Base-by-base conservation (phyloP, 805 yeast genomes). In the Candida silvicultrix region DNA sequence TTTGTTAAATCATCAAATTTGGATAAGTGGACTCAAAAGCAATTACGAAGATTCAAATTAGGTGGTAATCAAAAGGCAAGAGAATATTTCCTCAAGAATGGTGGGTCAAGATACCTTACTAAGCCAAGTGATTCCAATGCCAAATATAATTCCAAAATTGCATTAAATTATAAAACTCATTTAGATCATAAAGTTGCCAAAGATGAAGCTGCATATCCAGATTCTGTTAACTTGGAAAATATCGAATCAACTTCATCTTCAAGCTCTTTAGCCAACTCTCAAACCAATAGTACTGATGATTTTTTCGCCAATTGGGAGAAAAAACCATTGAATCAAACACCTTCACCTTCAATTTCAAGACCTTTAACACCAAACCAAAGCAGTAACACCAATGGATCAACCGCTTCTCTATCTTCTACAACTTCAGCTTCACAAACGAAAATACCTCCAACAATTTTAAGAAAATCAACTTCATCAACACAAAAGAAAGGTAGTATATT, bases 21-120 rank as follows among this genome's bases (percentile, higher is more conserved):
- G 70, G 99, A 94, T 67, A 86, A 89, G 64, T 94, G 99, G 99
- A 83, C 90, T 38, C 77, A 89, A 58, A 81, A 79, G 59, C 96
- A 94, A 66, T 74, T 94, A 62, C 80, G 99, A 58, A 80, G 88
- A 63, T 89, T 94, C 79, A 89, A 90, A 63, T 81, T 86, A 49
- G 98, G 98, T 53, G 99, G 98, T 23, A 94, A 94, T 65, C 83
- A 83, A 58, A 76, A 74, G 43, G 95, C 96, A 41, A 82, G 83
- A 51, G 96, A 88, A 47, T 94, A 77, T 60, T 86, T 85, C 64
- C 64, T 77, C 56, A 87, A 87, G 66, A 83, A 90, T 61, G 96
- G 96, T 39, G 98, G 97, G 21, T 74, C 89, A 21, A 78, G 81
- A 56, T 81, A 70, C 55, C 68, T 94, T 42, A 73, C 73, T 46